phyloP scores from a whole-genome alignment of 1,284 basidiomycete species.

The Fomitopsis pinicola region DNA sequence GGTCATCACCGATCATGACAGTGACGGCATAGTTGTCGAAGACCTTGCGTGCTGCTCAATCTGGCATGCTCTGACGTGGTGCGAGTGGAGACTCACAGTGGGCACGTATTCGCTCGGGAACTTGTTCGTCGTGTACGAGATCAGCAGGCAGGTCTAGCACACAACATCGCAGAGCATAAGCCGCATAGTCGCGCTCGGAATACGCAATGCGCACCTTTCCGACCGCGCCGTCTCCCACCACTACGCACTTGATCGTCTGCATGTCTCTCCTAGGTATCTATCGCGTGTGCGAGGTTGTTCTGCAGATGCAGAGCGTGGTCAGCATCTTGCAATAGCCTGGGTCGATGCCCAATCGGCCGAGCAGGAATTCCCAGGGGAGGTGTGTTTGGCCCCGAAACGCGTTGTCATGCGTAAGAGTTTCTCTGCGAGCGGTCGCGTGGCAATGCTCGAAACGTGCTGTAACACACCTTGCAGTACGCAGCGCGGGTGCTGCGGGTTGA shows the following conservation, averaged over 20 bases:
- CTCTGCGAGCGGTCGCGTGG: constrained; percentile 7
- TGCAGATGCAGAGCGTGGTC: background rate
- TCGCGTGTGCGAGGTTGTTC: constrained; percentile 12
- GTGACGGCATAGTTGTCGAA: constrained; percentile 99
- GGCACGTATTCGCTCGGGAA: constrained; percentile 99
- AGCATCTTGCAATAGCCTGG: constrained; percentile 6
- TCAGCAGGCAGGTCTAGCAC: constrained; percentile 90
- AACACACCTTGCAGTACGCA: constrained; percentile 19
- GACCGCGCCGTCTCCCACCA: constrained; percentile 99
- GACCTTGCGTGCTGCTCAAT: constrained; percentile 49
- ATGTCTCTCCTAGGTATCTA: constrained; percentile 43
- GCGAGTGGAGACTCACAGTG: constrained; percentile 63
- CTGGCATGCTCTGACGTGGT: constrained; percentile 12
- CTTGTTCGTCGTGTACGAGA: constrained; percentile 99
- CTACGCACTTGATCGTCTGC: constrained; percentile 98
- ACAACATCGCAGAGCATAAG: background rate
- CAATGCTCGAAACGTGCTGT: background rate
- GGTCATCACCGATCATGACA: constrained; percentile 99
- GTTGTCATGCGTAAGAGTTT: constrained; percentile 3
- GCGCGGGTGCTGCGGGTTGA: constrained; percentile 3
- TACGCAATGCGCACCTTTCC: constrained; percentile 77
- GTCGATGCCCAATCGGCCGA: constrained; percentile 1
- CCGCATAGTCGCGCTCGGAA: background rate
- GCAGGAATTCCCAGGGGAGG: background rate
- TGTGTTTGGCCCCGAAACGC: background rate